Conservation (phyloP, 768 basidiomycete genomes). For the Boletus fagicola region DNA sequence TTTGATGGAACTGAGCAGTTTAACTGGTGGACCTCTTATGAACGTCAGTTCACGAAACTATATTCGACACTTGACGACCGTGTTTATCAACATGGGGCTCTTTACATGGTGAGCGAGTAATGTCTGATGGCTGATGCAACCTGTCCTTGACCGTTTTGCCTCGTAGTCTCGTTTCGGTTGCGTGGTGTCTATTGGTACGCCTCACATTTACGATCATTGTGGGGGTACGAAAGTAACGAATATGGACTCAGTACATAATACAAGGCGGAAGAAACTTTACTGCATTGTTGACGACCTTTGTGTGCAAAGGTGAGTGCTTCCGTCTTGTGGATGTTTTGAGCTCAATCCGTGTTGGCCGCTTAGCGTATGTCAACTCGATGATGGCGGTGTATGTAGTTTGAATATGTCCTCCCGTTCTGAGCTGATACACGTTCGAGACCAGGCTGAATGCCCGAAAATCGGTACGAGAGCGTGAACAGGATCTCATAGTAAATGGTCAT, state of each 20-base stretch:
- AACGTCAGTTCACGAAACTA: conserved; percentile 5
- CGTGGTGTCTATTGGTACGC: conserved; percentile 12
- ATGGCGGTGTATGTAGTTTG: conserved; percentile 11
- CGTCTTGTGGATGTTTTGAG: neutral
- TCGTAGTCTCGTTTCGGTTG: conserved; percentile 4
- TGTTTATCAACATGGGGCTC: conserved; percentile 18
- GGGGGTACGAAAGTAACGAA: neutral
- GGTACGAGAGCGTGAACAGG: conserved; percentile 3
- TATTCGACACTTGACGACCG: conserved; percentile 11
- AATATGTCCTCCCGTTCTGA: neutral
- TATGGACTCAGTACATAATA: neutral
- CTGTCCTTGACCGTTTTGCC: neutral
- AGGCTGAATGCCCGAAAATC: conserved; percentile 15
- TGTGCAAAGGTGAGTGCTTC: conserved; percentile 5
- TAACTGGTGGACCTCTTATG: neutral
- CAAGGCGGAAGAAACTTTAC: neutral
- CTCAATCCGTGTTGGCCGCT: neutral
- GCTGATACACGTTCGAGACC: neutral
- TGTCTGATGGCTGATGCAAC: neutral
- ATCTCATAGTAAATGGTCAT: neutral
- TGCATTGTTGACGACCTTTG: neutral
- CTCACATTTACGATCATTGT: too few relatives aligned
- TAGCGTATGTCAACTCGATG: conserved; percentile 16
- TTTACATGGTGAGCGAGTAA: conserved; percentile 10
- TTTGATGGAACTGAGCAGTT: neutral